These are phyloP conservation scores for Lophiostoma macrostomum DNA, from an alignment of 495 filamentous ascomycete species.

Conservation along the genomic window DNA sequence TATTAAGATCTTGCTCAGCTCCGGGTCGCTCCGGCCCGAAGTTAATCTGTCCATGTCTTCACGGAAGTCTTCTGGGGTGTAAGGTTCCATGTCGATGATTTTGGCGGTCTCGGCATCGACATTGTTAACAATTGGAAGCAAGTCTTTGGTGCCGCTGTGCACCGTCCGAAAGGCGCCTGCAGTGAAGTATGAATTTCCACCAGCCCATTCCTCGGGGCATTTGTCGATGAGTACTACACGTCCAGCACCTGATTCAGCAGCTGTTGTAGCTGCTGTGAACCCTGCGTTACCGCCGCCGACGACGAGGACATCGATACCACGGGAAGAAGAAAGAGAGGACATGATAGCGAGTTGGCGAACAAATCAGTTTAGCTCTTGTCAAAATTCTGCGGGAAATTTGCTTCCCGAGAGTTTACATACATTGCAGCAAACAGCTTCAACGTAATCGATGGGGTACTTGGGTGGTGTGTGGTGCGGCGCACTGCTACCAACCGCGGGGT, in stretches of 20 bases:
- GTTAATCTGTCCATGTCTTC: constrained; percentile 52
- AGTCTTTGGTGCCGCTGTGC: constrained; percentile 47
- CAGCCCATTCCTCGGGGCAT: constrained; percentile 51
- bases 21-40: constrained; percentile 46
- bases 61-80: constrained; percentile 47
- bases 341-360: too few relatives aligned
- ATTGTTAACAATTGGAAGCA: constrained; percentile 51
- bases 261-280: constrained; percentile 53
- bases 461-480: too few relatives aligned
- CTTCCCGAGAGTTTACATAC: too few relatives aligned
- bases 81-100: constrained; percentile 48
- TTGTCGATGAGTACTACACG: constrained; percentile 53
- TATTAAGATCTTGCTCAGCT: constrained; percentile 47
- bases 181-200: constrained; percentile 59
- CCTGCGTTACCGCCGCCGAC: constrained; percentile 60
- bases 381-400: too few relatives aligned
- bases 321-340: too few relatives aligned
- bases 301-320: constrained; percentile 55
- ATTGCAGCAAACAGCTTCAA: too few relatives aligned
- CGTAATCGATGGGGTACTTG: too few relatives aligned
- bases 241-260: constrained; percentile 41
- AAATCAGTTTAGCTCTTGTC: too few relatives aligned
- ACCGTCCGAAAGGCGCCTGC: constrained; percentile 55
- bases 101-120: constrained; percentile 38
- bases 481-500: too few relatives aligned